Base-by-base conservation (phyloP, 2,329 filamentous ascomycete genomes). In the Ploettnerulaceae sp. region DNA sequence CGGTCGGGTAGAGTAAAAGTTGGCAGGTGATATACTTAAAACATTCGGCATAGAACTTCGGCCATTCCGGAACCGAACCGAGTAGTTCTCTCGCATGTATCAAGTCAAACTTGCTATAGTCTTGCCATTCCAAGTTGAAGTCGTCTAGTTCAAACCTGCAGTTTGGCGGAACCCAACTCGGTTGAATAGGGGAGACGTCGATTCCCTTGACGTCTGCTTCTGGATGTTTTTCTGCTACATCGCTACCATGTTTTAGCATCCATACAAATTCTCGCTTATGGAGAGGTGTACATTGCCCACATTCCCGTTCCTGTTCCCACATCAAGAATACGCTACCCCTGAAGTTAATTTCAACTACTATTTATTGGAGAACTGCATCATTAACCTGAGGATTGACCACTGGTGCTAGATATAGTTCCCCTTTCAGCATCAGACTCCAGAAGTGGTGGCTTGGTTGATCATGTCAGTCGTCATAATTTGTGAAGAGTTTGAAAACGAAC, bases 61-160 rank as follows among this genome's bases (percentile, higher is more conserved):
- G 39, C 51, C 51, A 55, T 20, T 52, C 29, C 9, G 42, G 36
- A 2, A 55, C 48, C 12, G 45, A 47, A 4, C 53, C 53, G 11
- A 51, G 44, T 26, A 55, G 32, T 33, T 51, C 53, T 41, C 62
- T 56, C 5, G 56, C 55, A 22, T 63, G 58, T 32, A 60, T 59
- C 48, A 55, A 63, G 44, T 61, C 65, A 42, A 61, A 69, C 26
- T 47, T 52, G 8, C 49, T 33, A 25, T 63, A 53, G 29, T 64
- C 59, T 25, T 47, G 53, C 61, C 62, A 63, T 26, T 61, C 58
- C 8, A 58, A 46, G 29, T 79, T 76, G 37, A 75, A 75, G 57
- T 85, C 80, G 57, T 84, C 81, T 34, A 84, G 71, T 38, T 81
- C 71, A 55, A 84, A 84, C 45, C 74, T 71, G 51, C 79, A 76